phyloP scores from a whole-genome alignment of 306 rosid genomes.

The Sesbania bispinosa region DNA sequence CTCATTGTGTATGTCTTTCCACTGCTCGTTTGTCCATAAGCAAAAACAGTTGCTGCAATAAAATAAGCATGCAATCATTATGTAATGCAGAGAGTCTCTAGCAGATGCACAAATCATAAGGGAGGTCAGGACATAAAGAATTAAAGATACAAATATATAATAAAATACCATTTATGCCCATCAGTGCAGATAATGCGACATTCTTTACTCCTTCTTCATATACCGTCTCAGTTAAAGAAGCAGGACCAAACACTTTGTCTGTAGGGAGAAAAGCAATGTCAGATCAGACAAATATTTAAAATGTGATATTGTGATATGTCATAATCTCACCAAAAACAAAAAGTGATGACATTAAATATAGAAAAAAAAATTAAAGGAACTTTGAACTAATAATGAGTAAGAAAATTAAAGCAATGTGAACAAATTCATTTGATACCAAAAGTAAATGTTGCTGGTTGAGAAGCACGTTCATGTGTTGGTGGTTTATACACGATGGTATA shows the following conservation, averaged over 20 bases:
- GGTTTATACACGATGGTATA: constrained; percentile 69
- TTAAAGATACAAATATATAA: neutral
- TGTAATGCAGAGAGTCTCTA: neutral
- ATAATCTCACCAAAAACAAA: neutral
- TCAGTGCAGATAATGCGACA: constrained; percentile 85
- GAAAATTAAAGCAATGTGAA: neutral
- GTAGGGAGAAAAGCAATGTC: constrained; percentile 22
- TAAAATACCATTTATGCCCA: constrained; percentile 86
- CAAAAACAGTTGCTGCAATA: constrained; percentile 86
- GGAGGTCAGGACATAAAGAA: neutral
- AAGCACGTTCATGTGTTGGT: constrained; percentile 57
- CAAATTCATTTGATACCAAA: constrained; percentile 58
- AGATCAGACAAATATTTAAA: constrained; percentile 14
- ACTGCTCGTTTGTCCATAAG: constrained; percentile 99
- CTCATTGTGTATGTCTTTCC: constrained; percentile 99
- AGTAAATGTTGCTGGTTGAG: constrained; percentile 68
- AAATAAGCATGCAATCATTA: constrained; percentile 9
- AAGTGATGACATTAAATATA: neutral
- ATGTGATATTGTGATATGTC: neutral
- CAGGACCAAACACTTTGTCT: constrained; percentile 93
- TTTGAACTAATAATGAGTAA: neutral
- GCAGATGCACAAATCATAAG: neutral
- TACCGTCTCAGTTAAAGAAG: constrained; percentile 65
- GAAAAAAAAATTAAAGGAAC: no score
- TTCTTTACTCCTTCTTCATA: constrained; percentile 97